phyloP scores from a whole-genome alignment of 176 grass and related monocot species.

The Tillandsia leiboldiana region DNA sequence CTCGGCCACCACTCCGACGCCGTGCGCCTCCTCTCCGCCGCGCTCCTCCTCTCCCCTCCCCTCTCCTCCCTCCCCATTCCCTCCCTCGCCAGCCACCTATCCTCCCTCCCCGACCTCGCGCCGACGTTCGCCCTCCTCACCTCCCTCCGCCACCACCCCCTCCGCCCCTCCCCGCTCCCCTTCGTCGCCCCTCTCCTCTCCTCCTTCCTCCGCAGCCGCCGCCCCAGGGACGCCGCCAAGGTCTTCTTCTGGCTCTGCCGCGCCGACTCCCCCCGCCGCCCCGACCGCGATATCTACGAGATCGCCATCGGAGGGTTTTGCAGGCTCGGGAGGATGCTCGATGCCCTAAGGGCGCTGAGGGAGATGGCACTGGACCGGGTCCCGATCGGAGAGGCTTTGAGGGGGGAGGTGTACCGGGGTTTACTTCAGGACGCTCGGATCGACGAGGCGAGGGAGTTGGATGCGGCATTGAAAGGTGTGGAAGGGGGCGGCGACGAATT shows the following conservation, averaged over 20 bases:
- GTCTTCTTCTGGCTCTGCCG: slow-evolving; percentile 30
- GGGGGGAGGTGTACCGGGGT: slow-evolving; percentile 6
- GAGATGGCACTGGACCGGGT: slow-evolving; percentile 22
- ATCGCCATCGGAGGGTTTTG: slow-evolving; percentile 15
- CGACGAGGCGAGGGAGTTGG: slow-evolving; percentile 30
- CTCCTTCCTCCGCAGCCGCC: slow-evolving; percentile 15
- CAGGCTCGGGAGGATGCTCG: slow-evolving; percentile 5
- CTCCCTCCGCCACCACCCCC: slow-evolving; percentile 29
- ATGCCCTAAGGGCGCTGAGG: slow-evolving; percentile 4
- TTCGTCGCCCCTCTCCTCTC: slow-evolving; percentile 29
- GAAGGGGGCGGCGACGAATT: slow-evolving; percentile 2
- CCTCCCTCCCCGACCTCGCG: slow-evolving; percentile 25
- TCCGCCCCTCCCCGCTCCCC: slow-evolving; percentile 27
- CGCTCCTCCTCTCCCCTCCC: slow-evolving; percentile 10
- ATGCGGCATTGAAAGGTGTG: slow-evolving; percentile 17
- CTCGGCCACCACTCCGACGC: slow-evolving; percentile 15
- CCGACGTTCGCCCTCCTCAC: slow-evolving; percentile 27
- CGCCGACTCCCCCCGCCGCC: slow-evolving; percentile 18
- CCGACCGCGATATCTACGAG: slow-evolving; percentile 19
- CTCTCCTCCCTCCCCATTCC: slow-evolving; percentile 10
- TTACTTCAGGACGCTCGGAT: slow-evolving; percentile 26
- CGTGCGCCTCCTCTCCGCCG: slow-evolving; percentile 18
- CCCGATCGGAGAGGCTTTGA: slow-evolving; percentile 6
- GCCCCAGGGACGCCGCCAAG: slow-evolving; percentile 24
- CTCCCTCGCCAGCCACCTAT: slow-evolving; percentile 10